Evolutionary conservation across 768 basidiomycete species (phyloP), one percentile per base, ranked within the genome.

Genomic region (Candolleomyces eurysporus): DNA sequence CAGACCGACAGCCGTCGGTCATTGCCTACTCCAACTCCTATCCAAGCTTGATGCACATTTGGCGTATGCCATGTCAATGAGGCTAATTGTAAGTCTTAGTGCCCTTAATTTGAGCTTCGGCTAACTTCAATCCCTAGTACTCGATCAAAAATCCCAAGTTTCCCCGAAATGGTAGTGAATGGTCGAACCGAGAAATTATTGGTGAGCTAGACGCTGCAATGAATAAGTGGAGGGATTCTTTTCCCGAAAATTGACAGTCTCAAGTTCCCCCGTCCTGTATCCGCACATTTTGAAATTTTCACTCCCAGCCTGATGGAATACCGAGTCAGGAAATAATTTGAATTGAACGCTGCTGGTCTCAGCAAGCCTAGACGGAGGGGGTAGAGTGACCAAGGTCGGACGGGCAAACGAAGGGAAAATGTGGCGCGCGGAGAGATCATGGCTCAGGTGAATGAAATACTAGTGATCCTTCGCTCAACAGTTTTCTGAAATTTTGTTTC

Each of bases 221-320:
- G 67, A 91, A 92, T 65, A 80, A 83, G n/a, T 93, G 91, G 91
- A 80, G 88, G 53, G 86, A 90, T 58, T 78, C 82, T 3, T 77
- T 93, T 2, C 91, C 91, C 2, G 75, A 79, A 46, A 85, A 87
- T 67, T 67, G 79, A 78, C 55, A 60, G 71, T 72, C 16, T 45
- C 30, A 6, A 26, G 30, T 21, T 10, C 22, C 26, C 30, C 26
- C 50, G 26, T 13, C 57, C 43, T 21, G 11, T 22, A 22, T n/a
- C 22, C 39, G 46, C 52, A 80, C 72, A 79, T 82, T 65, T 77
- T 79, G 0, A 74, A 76, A 1, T 72, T 5, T 32, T 19, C 43
- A 22, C 7, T n/a, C 30, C 32, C n/a, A 82, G 81, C 81, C 60
- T 73, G 72, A 49, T 82, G 80, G 80, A 75, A 82, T 66, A 77